phyloP scores from a whole-genome alignment of 768 basidiomycete genomes.

The Saitozyma podzolica region DNA sequence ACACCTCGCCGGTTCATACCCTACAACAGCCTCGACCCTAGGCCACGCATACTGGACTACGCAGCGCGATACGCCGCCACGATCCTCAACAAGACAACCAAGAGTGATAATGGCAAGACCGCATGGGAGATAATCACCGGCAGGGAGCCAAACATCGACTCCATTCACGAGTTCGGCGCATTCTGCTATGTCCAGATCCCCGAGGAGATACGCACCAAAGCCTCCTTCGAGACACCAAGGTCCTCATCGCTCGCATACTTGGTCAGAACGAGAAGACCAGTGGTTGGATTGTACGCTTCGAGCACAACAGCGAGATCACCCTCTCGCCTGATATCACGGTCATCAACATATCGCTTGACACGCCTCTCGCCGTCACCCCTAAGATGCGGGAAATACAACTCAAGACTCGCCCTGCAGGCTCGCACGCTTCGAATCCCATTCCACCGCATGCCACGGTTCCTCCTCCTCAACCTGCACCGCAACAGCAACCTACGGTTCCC shows the following conservation, averaged over 20 bases:
- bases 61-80: slow-evolving; percentile 12
- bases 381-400: too few relatives aligned
- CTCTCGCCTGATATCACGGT: slow-evolving; percentile 4
- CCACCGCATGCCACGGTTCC: not conserved
- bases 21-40: too few relatives aligned
- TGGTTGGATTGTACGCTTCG: slow-evolving; percentile 15
- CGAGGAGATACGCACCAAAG: slow-evolving; percentile 12
- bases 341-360: not conserved
- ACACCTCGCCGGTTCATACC: too few relatives aligned
- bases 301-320: not conserved
- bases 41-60: slow-evolving; percentile 15
- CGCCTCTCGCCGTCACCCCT: too few relatives aligned
- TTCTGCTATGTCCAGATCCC: slow-evolving; percentile 15
- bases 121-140: slow-evolving; percentile 11
- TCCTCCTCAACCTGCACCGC: not conserved
- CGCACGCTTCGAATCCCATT: too few relatives aligned
- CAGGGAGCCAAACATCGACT: slow-evolving; percentile 2
- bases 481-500: too few relatives aligned
- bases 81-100: slow-evolving; percentile 9
- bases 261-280: slow-evolving; percentile 10
- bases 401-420: too few relatives aligned
- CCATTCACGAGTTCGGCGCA: slow-evolving; percentile 9
- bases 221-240: not conserved
- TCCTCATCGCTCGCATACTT: slow-evolving; percentile 4
- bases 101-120: not conserved